Evolutionary conservation across 805 yeast species (phyloP), one percentile per base, ranked within the genome.

Genomic region (Metschnikowia gelsemii): DNA sequence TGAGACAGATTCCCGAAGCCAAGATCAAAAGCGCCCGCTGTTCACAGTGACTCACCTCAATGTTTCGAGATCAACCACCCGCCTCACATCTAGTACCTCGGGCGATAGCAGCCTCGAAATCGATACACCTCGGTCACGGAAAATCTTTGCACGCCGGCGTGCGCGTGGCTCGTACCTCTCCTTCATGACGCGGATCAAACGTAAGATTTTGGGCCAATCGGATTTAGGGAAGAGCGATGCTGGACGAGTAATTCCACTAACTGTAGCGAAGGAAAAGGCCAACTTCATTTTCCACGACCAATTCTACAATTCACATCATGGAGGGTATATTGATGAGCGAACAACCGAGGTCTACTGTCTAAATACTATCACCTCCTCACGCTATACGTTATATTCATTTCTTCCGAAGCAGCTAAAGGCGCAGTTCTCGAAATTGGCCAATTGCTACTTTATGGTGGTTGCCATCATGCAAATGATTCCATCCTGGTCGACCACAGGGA

Each of bases 401-500:
- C 51, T 93, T 2, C 99, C 99, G 1, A 79, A 90, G 47, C 97
- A 93, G 57, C 61, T 93, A 27, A 73, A 79, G 48, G 96, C 93
- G 3, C 99, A 93, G 62, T 91, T 93, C 57, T 87, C 96, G 18
- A 91, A 88, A 58, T 56, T 93, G 32, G 99, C 99, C 21, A 93
- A 93, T 59, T 72, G 90, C 47, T 91, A 93, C 62, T 93, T 93
- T 64, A 66, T 93, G 76, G 72, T 81, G 2, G 93, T 93, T 13
- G 90, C 98, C 2, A 84, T 93, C 47, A 70, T 93, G 70, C 99
- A 93, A 60, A 82, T 91, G 90, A 83, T 93, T 35, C 98, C 99
- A 0, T 79, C 89, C 2, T 93, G 96, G 97, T 87, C 96, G 1
- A 88, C 99, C 5, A 93, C 99, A 0, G 99, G 98, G 45, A 84